phyloP scores from a whole-genome alignment of 176 grass and related monocot species.

The Tillandsia fasciculata region DNA sequence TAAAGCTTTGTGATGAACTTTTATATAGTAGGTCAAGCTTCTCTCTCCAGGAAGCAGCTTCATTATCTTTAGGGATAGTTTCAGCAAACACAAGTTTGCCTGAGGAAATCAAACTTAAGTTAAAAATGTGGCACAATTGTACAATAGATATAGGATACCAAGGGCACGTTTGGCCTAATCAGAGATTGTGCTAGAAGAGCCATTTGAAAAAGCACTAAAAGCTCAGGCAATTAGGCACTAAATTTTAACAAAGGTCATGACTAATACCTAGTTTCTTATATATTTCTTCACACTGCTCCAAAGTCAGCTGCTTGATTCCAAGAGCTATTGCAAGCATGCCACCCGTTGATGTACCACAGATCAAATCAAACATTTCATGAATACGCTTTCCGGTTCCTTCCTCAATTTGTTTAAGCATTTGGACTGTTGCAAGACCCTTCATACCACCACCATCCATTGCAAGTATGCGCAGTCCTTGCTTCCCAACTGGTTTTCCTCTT shows the following conservation, averaged over 20 bases:
- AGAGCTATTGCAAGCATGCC: constrained; percentile 98
- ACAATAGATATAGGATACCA: neutral
- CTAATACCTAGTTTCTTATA: constrained; percentile 85
- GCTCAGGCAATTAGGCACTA: too few species aligned
- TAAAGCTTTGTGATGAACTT: constrained; percentile 96
- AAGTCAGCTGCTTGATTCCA: constrained; percentile 85
- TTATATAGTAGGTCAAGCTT: constrained; percentile 94
- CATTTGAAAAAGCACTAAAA: too few species aligned
- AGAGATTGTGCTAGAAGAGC: too few species aligned
- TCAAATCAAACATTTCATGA: constrained; percentile 99
- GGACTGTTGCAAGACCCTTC: constrained; percentile 97
- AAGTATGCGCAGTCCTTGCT: constrained; percentile 83
- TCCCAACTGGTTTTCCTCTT: constrained; percentile 70
- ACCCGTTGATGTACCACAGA: constrained; percentile 97
- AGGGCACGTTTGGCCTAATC: too few species aligned
- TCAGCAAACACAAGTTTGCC: constrained; percentile 97
- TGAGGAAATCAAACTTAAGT: constrained; percentile 32
- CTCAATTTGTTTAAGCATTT: constrained; percentile 98
- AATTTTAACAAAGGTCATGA: neutral
- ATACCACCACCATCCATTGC: constrained; percentile 99
- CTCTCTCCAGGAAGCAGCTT: constrained; percentile 91
- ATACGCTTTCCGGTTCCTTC: constrained; percentile 86
- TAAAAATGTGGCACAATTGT: neutral
- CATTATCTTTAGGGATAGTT: constrained; percentile 77
- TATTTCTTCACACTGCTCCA: constrained; percentile 98